These are phyloP conservation scores for Solanum chiquidenum DNA, from an alignment of 257 asterid genomes.

Conservation along the genomic window DNA sequence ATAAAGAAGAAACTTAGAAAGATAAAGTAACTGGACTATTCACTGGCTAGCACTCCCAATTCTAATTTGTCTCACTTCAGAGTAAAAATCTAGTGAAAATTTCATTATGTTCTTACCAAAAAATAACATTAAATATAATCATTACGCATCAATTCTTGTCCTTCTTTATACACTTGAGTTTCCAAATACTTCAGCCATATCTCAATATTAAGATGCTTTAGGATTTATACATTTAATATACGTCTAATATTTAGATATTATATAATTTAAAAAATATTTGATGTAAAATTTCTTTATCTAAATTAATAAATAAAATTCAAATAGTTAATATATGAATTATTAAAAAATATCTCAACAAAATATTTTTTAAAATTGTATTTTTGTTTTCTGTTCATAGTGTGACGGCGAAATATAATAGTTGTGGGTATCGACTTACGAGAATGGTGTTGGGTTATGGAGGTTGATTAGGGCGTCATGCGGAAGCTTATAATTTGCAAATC, in stretches of 20 bases:
- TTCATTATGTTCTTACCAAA: neutral
- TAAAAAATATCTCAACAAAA: neutral
- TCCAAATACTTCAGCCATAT: neutral
- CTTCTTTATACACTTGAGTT: neutral
- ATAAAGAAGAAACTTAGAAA: neutral
- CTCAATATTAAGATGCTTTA: neutral
- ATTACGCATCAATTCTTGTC: neutral
- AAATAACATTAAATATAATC: neutral
- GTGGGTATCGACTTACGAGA: neutral
- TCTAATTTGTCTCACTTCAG: neutral
- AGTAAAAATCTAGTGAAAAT: neutral
- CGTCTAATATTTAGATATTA: neutral
- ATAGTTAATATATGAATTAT: no score
- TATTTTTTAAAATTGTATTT: no score
- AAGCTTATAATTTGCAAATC: no score
- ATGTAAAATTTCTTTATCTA: neutral
- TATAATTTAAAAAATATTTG: no score
- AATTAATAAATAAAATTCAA: no score
- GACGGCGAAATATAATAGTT: neutral
- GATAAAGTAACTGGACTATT: neutral
- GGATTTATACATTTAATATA: neutral
- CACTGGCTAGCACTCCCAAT: neutral
- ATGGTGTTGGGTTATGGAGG: no score
- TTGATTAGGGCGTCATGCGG: no score
- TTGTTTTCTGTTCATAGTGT: neutral